Percentiles rank a stretch among this genome's conserved stretches.
These are phyloP conservation scores for Durio zibethinus DNA, from an alignment of 345 rosid genomes.

Conservation along the genomic window DNA sequence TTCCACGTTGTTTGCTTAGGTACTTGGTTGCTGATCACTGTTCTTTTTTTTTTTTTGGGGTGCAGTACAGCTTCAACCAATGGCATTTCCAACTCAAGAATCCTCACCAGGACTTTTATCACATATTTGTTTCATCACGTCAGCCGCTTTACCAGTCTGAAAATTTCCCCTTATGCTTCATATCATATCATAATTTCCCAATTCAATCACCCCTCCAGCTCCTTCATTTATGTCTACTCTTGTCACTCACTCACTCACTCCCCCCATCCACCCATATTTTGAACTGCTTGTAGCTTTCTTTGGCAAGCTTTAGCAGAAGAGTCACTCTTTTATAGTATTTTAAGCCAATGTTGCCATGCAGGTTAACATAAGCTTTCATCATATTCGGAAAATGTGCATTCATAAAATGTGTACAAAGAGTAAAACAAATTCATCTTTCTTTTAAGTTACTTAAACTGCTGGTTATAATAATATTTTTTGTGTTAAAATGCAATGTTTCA, in stretches of 20 bases:
- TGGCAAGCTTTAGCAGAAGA: no score
- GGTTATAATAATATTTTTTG: no score
- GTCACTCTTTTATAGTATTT: no score
- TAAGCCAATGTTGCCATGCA: no score
- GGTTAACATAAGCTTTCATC: no score
- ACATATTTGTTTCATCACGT: neutral
- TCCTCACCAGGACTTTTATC: neutral
- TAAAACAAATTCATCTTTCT: no score
- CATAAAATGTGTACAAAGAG: no score
- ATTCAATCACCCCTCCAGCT: neutral
- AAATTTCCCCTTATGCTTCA: neutral
- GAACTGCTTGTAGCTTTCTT: no score
- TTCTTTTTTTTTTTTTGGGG: neutral
- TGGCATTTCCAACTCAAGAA: conserved; percentile 5
- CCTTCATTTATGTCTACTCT: neutral
- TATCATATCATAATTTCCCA: neutral
- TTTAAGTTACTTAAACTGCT: no score
- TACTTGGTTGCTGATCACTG: conserved; percentile 11
- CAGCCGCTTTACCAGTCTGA: neutral
- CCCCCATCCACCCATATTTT: no score
- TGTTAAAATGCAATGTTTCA: no score
- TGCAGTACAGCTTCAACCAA: conserved; percentile 17
- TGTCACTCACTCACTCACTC: neutral
- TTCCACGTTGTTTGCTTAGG: conserved; percentile 20
- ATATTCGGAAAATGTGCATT: no score